Evolutionary conservation across 1,284 basidiomycete species (phyloP), one percentile per base, ranked within the genome.

Genomic region (Sporisorium reilianum): DNA sequence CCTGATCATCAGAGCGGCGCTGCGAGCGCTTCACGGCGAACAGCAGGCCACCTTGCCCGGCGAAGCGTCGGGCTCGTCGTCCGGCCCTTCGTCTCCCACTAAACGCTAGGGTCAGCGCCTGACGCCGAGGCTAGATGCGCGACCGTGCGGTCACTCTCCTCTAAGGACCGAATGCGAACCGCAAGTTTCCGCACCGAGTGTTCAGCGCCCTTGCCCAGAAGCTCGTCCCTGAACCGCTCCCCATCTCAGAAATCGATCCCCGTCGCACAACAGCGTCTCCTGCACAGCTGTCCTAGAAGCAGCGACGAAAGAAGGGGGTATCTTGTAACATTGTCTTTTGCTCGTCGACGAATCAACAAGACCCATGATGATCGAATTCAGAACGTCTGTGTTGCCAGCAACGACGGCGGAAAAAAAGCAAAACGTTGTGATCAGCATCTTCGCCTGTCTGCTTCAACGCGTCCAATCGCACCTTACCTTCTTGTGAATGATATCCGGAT

Each of bases 401-500:
- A 41, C 9, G n/a, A 16, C 36, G n/a, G 1, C 28, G 46, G 20
- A 18, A 20, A 20, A 5, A 8, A 48, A 30, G n/a, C 16, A 48
- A 48, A 20, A n/a, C 5, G n/a, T 11, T 11, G 16, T 30, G 26
- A 28, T 48, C 18, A 48, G 49, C 30, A 36, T 22, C 49, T 18
- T 5, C n/a, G n/a, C 30, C 11, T 22, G 10, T 40, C 3, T 25
- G 11, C 23, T 2, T 40, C 23, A 14, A 6, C 20, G 6, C 23
- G 18, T 20, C 14, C 2, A 0, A 10, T 10, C 16, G 18, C 2
- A 9, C 64, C 73, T 57, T 54, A 75, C 73, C 62, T 75, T 75
- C 28, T 92, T 94, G 86, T 97, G 95, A 82, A 97, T 97, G 81
- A 97, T 93, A 81, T 97, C 95, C 49, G 95, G 96, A 87, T 99